phyloP scores from a whole-genome alignment of 2,329 filamentous ascomycete species.

The Xenoacremonium recifei region DNA sequence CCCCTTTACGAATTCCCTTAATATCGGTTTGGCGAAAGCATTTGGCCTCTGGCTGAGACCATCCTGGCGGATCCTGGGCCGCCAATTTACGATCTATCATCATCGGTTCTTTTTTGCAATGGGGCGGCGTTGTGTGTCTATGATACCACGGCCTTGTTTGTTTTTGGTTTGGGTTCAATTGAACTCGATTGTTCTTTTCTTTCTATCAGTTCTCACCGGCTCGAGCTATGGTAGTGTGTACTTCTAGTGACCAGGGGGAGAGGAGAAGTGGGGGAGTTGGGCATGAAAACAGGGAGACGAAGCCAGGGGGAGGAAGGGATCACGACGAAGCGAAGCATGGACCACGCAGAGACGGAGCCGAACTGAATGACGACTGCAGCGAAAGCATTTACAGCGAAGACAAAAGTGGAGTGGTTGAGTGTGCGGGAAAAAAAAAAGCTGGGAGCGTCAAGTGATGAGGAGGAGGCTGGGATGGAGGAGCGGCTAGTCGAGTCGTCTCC shows the following conservation, averaged over 20 bases:
- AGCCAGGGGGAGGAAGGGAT: too few relatives aligned
- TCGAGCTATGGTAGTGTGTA: constrained; percentile 27
- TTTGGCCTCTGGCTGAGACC: background rate
- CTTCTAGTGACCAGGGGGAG: constrained; percentile 26
- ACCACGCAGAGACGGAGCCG: background rate
- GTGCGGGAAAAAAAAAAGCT: background rate
- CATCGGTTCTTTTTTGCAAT: constrained; percentile 16
- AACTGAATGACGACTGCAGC: background rate
- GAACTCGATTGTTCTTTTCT: constrained; percentile 15
- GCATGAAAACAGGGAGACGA: constrained; percentile 3
- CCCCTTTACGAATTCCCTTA: constrained; percentile 8
- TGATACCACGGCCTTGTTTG: constrained; percentile 31
- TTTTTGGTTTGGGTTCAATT: constrained; percentile 13
- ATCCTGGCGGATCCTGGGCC: constrained; percentile 1
- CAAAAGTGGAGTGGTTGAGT: constrained; percentile 18
- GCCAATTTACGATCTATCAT: too few relatives aligned
- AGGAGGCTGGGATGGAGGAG: constrained; percentile 3
- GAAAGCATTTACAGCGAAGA: constrained; percentile 9
- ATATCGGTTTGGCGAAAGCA: constrained; percentile 4
- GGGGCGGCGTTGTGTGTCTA: constrained; percentile 24
- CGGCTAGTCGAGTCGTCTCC: background rate
- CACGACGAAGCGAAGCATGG: constrained; percentile 8
- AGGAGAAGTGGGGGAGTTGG: constrained; percentile 21
- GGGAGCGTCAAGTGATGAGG: background rate
- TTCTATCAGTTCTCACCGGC: constrained; percentile 15